Evolutionary conservation across 768 basidiomycete genomes (phyloP), one percentile per base, ranked within the genome.

Genomic region (Leucocoprinus birnbaumii): DNA sequence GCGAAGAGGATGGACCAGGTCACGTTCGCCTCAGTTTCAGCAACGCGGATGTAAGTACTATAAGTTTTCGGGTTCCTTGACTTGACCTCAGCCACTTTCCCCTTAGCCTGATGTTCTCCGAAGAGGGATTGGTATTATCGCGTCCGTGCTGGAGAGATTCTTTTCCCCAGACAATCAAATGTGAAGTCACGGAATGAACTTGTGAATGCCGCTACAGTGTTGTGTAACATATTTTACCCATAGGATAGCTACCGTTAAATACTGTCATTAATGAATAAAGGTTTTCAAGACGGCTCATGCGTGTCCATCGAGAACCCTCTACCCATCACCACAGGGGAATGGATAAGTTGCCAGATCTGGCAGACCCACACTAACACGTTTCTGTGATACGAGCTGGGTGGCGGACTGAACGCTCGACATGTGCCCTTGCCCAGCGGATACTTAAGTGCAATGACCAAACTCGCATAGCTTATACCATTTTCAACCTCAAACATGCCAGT

Each of bases 11-110:
- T 13, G 65, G 63, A 34, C 60, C 68, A 21, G 84, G 82, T 1
- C 83, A 86, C 62, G 78, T 81, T 65, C 76, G 84, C 2, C 65
- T 85, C 46, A 80, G 77, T 62, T 85, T 81, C 66, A 84, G 82
- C 60, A 75, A 77, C 57, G 69, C 68, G 27, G 71, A 78, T 66
- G 84, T 85, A 59, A 55, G 74, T 61, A 34, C 13, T 44, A 42
- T 38, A 14, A 50, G 43, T 9, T 46, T 3, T 27, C 25, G n/a
- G 37, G 13, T 24, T 31, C 13, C 6, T 6, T 13, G 24, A 14
- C 22, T 14, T 48, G 46, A 38, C 21, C 16, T 41, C n/a, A 27
- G 19, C 38, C 24, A 27, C 14, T 25, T 48, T 25, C 35, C 18
- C 10, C 10, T 25, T 58, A 76, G 74, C 65, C 62, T 34, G 60